Evolutionary conservation across 108 stramenopile species (phyloP).

Genomic region (Hondaea fermentalgiana): DNA sequence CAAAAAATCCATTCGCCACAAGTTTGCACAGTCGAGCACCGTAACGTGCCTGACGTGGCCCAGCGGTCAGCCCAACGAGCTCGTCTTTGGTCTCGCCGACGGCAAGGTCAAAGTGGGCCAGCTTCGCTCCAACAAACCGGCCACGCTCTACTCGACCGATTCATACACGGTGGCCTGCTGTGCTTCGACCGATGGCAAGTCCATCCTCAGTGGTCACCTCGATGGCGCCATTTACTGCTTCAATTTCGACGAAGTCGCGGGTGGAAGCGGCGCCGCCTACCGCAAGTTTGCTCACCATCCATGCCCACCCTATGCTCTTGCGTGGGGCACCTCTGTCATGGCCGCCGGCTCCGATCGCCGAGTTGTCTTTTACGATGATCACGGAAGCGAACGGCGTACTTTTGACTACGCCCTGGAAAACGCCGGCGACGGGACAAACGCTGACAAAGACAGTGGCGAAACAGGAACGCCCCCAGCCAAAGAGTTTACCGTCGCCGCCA

Average conservation of each 20-base stretch:
- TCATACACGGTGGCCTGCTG: slow-evolving; percentile 41
- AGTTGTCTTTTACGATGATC: slow-evolving; percentile 48
- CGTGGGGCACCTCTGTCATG: slow-evolving; percentile 46
- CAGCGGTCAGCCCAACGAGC: slow-evolving; percentile 30
- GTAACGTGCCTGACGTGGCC: slow-evolving; percentile 56
- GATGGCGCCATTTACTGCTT: slow-evolving; percentile 56
- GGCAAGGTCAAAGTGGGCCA: slow-evolving; percentile 56
- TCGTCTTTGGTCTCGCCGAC: slow-evolving; percentile 56
- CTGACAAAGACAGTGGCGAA: no score
- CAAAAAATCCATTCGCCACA: slow-evolving; percentile 61
- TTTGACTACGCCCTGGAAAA: slow-evolving; percentile 41
- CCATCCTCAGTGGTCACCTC: slow-evolving; percentile 44
- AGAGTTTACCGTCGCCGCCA: slow-evolving; percentile 42
- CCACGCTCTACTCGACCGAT: slow-evolving; percentile 41
- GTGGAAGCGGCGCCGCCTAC: slow-evolving; percentile 25
- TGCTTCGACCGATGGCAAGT: slow-evolving; percentile 39
- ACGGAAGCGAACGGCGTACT: slow-evolving; percentile 39
- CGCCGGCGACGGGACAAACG: neutral
- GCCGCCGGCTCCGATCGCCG: slow-evolving; percentile 52
- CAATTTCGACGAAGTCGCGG: slow-evolving; percentile 31
- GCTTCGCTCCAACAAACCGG: slow-evolving; percentile 46
- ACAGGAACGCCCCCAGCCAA: neutral
- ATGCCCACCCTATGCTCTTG: slow-evolving; percentile 42
- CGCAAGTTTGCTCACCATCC: slow-evolving; percentile 32
- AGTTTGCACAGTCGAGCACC: slow-evolving; percentile 39